These are phyloP conservation scores for Fraxinus latifolia DNA, from an alignment of 305 asterid species.

Conservation along the genomic window DNA sequence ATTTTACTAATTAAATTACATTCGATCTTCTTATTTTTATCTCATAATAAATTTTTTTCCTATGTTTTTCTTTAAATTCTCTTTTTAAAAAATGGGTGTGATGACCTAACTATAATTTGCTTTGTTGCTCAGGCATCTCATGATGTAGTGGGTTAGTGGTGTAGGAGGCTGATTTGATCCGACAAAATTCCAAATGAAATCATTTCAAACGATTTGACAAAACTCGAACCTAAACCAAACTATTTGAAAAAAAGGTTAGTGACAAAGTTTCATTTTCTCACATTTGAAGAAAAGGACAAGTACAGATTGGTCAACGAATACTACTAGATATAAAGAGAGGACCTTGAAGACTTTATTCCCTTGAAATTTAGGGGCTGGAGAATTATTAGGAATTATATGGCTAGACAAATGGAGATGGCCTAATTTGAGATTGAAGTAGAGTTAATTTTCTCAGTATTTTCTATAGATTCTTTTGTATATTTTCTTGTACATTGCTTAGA, in stretches of 20 bases:
- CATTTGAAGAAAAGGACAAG: background rate
- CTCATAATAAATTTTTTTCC: background rate
- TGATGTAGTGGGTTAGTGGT: background rate
- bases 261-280: background rate
- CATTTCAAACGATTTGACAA: too few relatives aligned
- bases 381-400: background rate
- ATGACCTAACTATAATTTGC: background rate
- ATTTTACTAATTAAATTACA: too few relatives aligned
- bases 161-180: background rate
- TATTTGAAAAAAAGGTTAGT: background rate
- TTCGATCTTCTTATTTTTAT: background rate
- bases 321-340: background rate
- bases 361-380: background rate
- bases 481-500: background rate
- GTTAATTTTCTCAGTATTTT: too few relatives aligned
- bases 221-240: background rate
- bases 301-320: background rate
- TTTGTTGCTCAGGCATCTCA: background rate
- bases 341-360: background rate
- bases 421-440: background rate
- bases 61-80: background rate
- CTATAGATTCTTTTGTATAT: too few relatives aligned
- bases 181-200: background rate
- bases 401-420: background rate
- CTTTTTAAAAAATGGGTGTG: background rate